Evolutionary conservation across 306 rosid genomes (phyloP).

Genomic region (Pueraria montana): DNA sequence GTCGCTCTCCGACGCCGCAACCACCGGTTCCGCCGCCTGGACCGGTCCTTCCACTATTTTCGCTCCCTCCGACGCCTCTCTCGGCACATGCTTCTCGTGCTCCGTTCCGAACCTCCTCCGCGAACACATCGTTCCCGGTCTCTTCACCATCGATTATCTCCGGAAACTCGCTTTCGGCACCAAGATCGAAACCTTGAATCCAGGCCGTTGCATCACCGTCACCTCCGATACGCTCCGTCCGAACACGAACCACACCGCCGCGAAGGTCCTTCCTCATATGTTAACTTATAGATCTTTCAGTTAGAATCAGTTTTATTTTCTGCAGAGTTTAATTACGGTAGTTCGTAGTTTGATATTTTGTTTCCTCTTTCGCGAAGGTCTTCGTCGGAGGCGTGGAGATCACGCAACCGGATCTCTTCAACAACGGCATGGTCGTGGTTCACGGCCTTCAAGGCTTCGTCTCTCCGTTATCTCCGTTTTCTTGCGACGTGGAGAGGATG

Average conservation of each 20-base stretch:
- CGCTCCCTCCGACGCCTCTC: constrained; percentile 72
- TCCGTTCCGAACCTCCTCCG: constrained; percentile 70
- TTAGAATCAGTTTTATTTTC: neutral
- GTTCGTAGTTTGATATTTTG: neutral
- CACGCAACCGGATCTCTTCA: constrained; percentile 73
- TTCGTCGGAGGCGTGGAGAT: constrained; percentile 75
- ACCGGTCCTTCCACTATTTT: constrained; percentile 74
- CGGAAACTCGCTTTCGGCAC: constrained; percentile 72
- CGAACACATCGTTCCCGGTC: constrained; percentile 75
- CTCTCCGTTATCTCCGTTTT: constrained; percentile 68
- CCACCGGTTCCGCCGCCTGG: constrained; percentile 55
- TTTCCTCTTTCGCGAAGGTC: constrained; percentile 46
- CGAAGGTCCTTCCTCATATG: constrained; percentile 60
- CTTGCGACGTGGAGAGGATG: constrained; percentile 74
- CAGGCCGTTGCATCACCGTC: constrained; percentile 77
- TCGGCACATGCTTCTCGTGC: constrained; percentile 69
- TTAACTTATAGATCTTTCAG: neutral
- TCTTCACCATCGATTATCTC: constrained; percentile 69
- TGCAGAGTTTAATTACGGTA: neutral
- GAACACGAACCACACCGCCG: constrained; percentile 12
- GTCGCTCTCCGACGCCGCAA: constrained; percentile 57
- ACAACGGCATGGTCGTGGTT: constrained; percentile 67
- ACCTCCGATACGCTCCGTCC: constrained; percentile 56
- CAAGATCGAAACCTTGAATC: constrained; percentile 74
- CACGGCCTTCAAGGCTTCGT: constrained; percentile 78